Evolutionary conservation across 139 green algal species (phyloP).

Genomic region (Eudorina sp.): DNA sequence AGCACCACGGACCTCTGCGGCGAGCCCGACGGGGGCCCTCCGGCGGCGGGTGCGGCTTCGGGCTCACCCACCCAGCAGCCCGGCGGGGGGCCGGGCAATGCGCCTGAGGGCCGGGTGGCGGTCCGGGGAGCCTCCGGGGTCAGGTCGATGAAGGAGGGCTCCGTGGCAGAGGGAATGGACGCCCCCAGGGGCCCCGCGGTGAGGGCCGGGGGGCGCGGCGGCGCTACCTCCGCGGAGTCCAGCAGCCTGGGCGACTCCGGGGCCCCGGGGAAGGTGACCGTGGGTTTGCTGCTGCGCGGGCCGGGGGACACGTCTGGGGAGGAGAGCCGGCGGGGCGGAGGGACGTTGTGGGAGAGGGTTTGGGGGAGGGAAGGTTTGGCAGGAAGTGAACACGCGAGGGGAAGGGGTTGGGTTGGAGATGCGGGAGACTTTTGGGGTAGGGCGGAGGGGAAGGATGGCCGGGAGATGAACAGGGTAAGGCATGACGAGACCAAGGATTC

Average conservation of each 20-base stretch:
- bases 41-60: background rate
- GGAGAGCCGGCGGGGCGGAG: background rate
- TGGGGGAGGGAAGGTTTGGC: background rate
- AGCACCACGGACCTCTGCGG: background rate
- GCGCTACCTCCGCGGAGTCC: background rate
- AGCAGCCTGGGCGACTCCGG: conserved; percentile 1
- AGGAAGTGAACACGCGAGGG: background rate
- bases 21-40: background rate
- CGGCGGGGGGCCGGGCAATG: too few species aligned
- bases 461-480: background rate
- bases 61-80: background rate
- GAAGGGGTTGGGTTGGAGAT: background rate
- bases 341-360: background rate
- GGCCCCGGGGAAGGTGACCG: background rate
- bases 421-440: too few species aligned
- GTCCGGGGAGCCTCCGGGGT: background rate
- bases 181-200: background rate
- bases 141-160: too few species aligned
- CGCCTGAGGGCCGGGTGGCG: too few species aligned
- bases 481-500: too few species aligned
- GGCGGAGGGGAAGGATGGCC: too few species aligned
- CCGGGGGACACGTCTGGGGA: background rate
- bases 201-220: background rate
- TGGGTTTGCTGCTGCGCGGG: background rate
- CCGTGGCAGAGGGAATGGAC: too few species aligned